Conservation (phyloP, 345 rosid species). For the Citrus mangshanensis region DNA sequence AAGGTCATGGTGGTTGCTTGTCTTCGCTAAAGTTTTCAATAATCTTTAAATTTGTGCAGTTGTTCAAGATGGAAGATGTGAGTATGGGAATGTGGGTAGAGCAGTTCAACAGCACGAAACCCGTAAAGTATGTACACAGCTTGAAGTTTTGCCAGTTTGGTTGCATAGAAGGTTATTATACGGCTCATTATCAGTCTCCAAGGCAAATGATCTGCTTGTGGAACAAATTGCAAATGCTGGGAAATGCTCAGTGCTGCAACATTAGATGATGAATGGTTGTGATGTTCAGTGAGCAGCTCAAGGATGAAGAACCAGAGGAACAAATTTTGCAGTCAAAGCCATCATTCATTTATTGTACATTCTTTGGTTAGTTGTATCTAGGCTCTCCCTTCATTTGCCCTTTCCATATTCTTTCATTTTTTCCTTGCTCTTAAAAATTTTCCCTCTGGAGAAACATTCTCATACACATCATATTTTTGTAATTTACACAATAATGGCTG, state of each 20-base stretch:
- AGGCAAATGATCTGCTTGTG: conserved; percentile 94
- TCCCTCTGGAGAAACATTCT: background rate
- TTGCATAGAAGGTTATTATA: conserved; percentile 78
- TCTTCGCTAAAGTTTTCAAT: background rate
- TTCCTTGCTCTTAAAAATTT: background rate
- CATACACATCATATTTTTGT: background rate
- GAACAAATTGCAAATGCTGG: conserved; percentile 58
- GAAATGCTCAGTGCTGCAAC: conserved; percentile 73
- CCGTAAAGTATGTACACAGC: conserved; percentile 79
- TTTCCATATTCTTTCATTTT: conserved; percentile 20
- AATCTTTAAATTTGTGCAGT: conserved; percentile 37
- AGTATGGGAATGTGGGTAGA: conserved; percentile 99
- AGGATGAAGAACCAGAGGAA: conserved; percentile 4
- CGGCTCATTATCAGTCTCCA: conserved; percentile 96
- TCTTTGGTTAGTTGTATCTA: conserved; percentile 7
- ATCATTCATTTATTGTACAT: conserved; percentile 11
- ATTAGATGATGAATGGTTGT: conserved; percentile 51
- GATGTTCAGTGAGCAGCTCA: background rate
- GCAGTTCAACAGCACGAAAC: conserved; percentile 71
- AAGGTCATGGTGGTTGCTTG: background rate
- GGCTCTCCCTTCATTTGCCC: background rate
- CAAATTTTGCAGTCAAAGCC: conserved; percentile 28
- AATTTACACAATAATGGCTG: background rate
- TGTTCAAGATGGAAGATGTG: conserved; percentile 99
- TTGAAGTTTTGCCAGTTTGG: conserved; percentile 88